Percentiles rank a stretch among this genome's conserved stretches.
phyloP scores from a whole-genome alignment of 108 stramenopile genomes.

The Schizochytrium sp. region DNA sequence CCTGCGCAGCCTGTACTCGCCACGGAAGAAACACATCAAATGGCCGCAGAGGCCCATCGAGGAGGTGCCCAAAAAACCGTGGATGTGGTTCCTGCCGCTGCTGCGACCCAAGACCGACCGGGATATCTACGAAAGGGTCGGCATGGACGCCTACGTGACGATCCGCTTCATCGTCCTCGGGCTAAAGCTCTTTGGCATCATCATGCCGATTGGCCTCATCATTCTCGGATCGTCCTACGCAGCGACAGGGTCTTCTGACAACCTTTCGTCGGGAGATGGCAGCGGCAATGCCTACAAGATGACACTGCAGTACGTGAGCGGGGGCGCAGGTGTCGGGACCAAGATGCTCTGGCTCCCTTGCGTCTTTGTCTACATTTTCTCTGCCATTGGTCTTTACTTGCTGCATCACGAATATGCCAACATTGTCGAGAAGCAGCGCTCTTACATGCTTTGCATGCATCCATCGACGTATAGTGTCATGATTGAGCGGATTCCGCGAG shows the following conservation, averaged over 20 bases:
- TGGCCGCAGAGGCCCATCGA: neutral
- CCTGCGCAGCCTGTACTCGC: neutral
- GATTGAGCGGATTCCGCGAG: neutral
- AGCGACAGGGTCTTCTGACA: neutral
- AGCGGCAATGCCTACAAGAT: neutral
- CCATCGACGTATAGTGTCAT: neutral
- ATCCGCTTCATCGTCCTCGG: neutral
- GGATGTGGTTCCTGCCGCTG: neutral
- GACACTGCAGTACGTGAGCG: neutral
- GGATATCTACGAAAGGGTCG: neutral
- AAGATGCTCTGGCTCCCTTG: neutral
- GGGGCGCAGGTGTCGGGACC: neutral
- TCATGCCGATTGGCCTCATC: neutral
- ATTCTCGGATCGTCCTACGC: neutral
- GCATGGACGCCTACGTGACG: constrained; percentile 2
- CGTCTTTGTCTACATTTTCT: neutral
- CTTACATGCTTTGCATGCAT: neutral
- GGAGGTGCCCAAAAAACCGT: neutral
- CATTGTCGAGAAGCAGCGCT: neutral
- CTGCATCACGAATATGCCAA: neutral
- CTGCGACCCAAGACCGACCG: neutral
- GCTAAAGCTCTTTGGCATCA: neutral
- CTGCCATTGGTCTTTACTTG: neutral
- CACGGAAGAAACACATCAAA: neutral
- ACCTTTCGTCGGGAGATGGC: neutral